Evolutionary conservation across 2,329 filamentous ascomycete genomes (phyloP), one percentile per base, ranked within the genome.

Genomic region (Aspergillus nomiae): DNA sequence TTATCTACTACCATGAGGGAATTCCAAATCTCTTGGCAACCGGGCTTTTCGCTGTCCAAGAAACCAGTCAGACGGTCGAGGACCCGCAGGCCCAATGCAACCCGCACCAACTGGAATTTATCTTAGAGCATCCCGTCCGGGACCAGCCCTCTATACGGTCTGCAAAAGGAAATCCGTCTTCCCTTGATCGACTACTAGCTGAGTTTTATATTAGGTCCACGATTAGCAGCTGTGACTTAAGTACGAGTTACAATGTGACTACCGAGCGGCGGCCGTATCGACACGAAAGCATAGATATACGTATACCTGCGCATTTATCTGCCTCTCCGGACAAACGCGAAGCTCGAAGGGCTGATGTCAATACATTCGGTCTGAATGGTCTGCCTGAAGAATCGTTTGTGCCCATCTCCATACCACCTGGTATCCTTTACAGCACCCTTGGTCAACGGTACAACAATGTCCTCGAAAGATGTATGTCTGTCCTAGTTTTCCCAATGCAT

Each of bases 1-100:
- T 6, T 21, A 43, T 19, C 8, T 21, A 43, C 19, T 28, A 24
- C 28, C 34, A 53, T 36, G 26, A 12, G 3, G 12, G 24, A 45
- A 45, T 48, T 56, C 28, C 58, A 46, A n/a, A 41, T 60, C 9
- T 60, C 58, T 30, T 60, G 58, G 58, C 36, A 60, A 16, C 30
- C 50, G 30, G 58, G 38, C 14, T 60, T 34, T 56, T 48, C 58
- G 7, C 30, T 60, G n/a, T 60, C 36, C 26, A 60, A 28, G 16
- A 60, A 38, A 51, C 58, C 58, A 19, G 11, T 48, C 4, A 45
- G 14, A 56, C 55, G 51, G 51, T n/a, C 58, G 45, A 19, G 24
- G 32, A 26, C 50, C 4, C 50, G 50, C 14, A 38, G 50, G 51
- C 14, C 38, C 26, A 55, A 51, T 34, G 19, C 38, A 48, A 51